Evolutionary conservation across 2,329 filamentous ascomycete species (phyloP).

Genomic region (Acrocalymma vagum): DNA sequence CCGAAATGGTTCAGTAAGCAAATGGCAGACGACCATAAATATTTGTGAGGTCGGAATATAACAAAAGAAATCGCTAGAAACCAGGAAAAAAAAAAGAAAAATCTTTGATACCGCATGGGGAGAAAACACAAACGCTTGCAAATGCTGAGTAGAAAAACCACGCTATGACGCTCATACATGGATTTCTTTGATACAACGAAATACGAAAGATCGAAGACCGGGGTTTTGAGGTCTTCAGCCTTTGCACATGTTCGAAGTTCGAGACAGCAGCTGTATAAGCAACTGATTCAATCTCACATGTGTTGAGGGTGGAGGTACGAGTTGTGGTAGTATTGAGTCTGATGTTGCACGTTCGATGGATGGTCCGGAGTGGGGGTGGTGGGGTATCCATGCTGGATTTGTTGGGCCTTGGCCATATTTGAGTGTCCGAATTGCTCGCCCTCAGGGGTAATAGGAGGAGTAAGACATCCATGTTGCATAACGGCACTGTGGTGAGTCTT

Average conservation of each 20-base stretch:
- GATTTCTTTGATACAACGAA: slow-evolving; percentile 48
- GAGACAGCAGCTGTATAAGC: slow-evolving; percentile 20
- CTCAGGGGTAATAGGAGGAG: slow-evolving; percentile 86
- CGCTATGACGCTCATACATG: slow-evolving; percentile 51
- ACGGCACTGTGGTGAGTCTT: slow-evolving; percentile 73
- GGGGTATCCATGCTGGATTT: slow-evolving; percentile 37
- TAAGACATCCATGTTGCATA: slow-evolving; percentile 79
- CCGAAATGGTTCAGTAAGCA: slow-evolving; percentile 15
- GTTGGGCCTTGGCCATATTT: slow-evolving; percentile 39
- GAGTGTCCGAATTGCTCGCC: slow-evolving; percentile 49
- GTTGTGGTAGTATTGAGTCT: slow-evolving; percentile 44
- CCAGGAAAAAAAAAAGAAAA: slow-evolving; percentile 32
- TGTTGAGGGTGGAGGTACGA: slow-evolving; percentile 47
- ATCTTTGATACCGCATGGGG: slow-evolving; percentile 44
- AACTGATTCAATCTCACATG: slow-evolving; percentile 30
- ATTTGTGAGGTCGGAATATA: slow-evolving; percentile 28
- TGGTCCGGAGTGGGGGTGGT: slow-evolving; percentile 48
- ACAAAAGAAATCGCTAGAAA: slow-evolving; percentile 24
- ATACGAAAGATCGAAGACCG: slow-evolving; percentile 14
- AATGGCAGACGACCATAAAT: slow-evolving; percentile 27
- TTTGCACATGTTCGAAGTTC: slow-evolving; percentile 24
- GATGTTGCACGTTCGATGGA: slow-evolving; percentile 36
- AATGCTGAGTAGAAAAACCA: slow-evolving; percentile 46
- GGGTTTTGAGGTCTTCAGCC: slow-evolving; percentile 14
- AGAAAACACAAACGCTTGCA: slow-evolving; percentile 46